These are phyloP conservation scores for Phytopythium vexans DNA, from an alignment of 352 stramenopile species.

Conservation along the genomic window DNA sequence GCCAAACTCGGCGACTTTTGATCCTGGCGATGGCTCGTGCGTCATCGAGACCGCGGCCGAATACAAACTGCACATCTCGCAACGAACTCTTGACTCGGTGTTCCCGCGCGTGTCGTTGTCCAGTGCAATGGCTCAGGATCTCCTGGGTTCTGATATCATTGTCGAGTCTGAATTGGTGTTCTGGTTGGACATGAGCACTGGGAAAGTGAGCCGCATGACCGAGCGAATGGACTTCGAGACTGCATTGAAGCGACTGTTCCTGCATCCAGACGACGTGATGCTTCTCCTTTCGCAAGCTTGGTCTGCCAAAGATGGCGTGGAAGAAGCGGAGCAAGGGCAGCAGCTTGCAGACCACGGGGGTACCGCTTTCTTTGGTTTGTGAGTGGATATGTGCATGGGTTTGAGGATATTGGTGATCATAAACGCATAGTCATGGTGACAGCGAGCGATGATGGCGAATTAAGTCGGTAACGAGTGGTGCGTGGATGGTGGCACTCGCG, in stretches of 20 bases:
- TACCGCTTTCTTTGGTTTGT: slow-evolving; percentile 1
- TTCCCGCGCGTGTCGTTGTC: neutral
- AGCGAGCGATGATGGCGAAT: no score
- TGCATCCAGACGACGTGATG: neutral
- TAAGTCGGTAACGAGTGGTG: no score
- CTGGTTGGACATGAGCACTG: slow-evolving; percentile 1
- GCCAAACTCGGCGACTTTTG: slow-evolving; percentile 4
- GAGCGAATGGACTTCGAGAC: slow-evolving; percentile 7
- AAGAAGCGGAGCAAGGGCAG: neutral
- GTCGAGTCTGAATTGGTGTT: slow-evolving; percentile 9
- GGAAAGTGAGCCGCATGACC: slow-evolving; percentile 2
- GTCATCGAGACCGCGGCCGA: slow-evolving; percentile 6
- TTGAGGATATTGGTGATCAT: neutral
- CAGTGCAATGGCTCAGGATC: neutral
- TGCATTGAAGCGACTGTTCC: slow-evolving; percentile 1
- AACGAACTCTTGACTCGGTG: slow-evolving; percentile 1
- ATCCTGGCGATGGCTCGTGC: slow-evolving; percentile 6
- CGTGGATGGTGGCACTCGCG: no score
- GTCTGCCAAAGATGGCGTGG: slow-evolving; percentile 2
- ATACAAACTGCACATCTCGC: slow-evolving; percentile 8
- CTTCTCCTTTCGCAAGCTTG: slow-evolving; percentile 2
- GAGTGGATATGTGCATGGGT: slow-evolving; percentile 3
- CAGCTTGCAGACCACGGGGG: neutral
- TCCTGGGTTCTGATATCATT: neutral
- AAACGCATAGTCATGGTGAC: slow-evolving; percentile 7